Evolutionary conservation across 148 eudicot species (phyloP), one percentile per base, ranked within the genome.

Genomic region (Salicornia ramosissima): DNA sequence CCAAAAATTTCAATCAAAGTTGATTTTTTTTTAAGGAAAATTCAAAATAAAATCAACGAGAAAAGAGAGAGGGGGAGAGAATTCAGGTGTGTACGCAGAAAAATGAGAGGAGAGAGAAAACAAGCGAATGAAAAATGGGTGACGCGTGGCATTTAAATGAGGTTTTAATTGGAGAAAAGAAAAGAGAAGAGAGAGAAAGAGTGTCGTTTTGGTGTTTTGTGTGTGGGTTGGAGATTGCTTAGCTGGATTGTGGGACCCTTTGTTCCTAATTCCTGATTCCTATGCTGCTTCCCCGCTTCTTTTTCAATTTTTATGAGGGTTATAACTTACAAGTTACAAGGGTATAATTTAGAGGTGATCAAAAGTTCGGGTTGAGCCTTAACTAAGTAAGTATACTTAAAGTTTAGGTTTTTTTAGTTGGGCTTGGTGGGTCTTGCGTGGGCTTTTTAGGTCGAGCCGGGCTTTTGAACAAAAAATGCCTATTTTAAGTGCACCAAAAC

Each of bases 111-210:
- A 45, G 73, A 69, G 73, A 57, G 54, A 42, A 30, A n/a, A n/a
- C n/a, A n/a, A n/a, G n/a, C n/a, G n/a, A n/a, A n/a, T 9, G 65
- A 19, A 15, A 16, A 1, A 0, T 42, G 21, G n/a, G 29, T 62
- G 67, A 59, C 74, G 70, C 69, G 75, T 72, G 66, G 77, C 50
- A 26, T 31, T 51, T 49, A n/a, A 10, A 39, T 42, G 50, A 22
- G 4, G 40, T 36, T 36, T 36, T 36, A 3, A 36, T 36, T 36
- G 40, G 40, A 36, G 40, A 8, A 36, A 8, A 36, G 40, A 36
- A 36, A 2, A n/a, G 25, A 67, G 45, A 26, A 39, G 60, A 53
- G 21, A 52, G 42, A 33, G 30, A 57, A 15, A 13, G 55, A 46
- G 24, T 14, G 52, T 1, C 0, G 25, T 26, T 21, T 43, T 9